Base-by-base conservation (phyloP, 177 flowering plant species). In the Vitis hybrid region DNA sequence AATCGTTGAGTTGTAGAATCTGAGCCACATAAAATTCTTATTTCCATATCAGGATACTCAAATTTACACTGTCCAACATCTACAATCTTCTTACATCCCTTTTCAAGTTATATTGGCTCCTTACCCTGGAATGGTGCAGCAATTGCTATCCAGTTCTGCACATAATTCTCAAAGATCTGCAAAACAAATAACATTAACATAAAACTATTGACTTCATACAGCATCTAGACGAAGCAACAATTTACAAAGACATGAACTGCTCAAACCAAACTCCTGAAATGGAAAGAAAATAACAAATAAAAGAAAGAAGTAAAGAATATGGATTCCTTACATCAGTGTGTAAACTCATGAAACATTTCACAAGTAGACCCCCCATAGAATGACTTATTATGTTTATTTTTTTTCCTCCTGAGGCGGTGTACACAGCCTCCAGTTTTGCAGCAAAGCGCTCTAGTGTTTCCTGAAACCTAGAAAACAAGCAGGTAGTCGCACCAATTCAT, bases 321-420 rank as follows among this genome's bases (percentile, higher is more conserved):
- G 48, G 56, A 70, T 29, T 55, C 13, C 67, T 80, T 87, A 96
- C 99, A 87, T 93, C 92, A 82, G 76, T 76, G 60, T 86, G 94
- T 64, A 92, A 79, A 79, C 87, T 70, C 99, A 96, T 92, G 82
- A 96, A 96, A 81, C 97, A 93, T 80, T 96, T 96, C 59, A 90
- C 94, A 29, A 96, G 85, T 50, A 96, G 82, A 69, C 99, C 99
- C 11, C 99, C 99, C 99, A 96, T 96, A 12, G 99, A 96, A 76
- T 96, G 99, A 75, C 86, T 90, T 62, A 96, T 92, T 50, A 96
- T 69, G 69, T 75, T 92, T 57, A 96, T 77, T 80, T 87, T 93
- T 77, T 86, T 93, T 62, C 95, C 95, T 60, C 98, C 99, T 3
- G 99, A 87, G 51, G 97, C 93, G 64, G 78, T 83, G 73, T 85